Evolutionary conservation across 2,329 filamentous ascomycete genomes (phyloP).

Genomic region (Amauroascus verrucosus): DNA sequence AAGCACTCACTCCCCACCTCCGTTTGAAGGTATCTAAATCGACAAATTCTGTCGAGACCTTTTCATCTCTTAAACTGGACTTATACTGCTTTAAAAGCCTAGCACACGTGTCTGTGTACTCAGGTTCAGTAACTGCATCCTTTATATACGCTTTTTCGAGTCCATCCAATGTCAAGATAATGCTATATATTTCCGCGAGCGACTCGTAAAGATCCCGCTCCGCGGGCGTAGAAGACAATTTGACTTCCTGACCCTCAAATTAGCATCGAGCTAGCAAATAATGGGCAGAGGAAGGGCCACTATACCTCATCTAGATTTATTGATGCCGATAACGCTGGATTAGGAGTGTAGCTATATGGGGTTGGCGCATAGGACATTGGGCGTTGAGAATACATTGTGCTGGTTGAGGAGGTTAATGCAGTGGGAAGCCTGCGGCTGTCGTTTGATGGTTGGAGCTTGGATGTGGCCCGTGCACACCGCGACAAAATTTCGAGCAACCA

Average conservation of each 20-base stretch:
- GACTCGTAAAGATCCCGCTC: constrained; percentile 94
- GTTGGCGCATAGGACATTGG: constrained; percentile 75
- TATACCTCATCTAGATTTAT: constrained; percentile 86
- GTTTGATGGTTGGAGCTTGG: background rate
- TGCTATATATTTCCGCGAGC: constrained; percentile 93
- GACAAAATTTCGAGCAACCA: constrained; percentile 1
- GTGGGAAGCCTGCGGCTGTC: background rate
- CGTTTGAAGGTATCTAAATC: constrained; percentile 84
- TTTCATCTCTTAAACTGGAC: constrained; percentile 81
- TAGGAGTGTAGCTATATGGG: constrained; percentile 83
- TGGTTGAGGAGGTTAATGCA: background rate
- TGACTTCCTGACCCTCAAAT: constrained; percentile 61
- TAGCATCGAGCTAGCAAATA: constrained; percentile 12
- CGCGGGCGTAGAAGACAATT: constrained; percentile 72
- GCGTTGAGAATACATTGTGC: constrained; percentile 38
- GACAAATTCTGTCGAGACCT: constrained; percentile 76
- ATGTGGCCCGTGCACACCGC: constrained; percentile 14
- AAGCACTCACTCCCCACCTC: constrained; percentile 69
- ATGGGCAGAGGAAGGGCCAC: background rate
- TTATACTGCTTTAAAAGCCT: constrained; percentile 93
- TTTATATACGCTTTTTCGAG: constrained; percentile 95
- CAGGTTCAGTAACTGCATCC: constrained; percentile 79
- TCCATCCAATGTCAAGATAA: constrained; percentile 88
- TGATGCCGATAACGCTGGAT: constrained; percentile 68
- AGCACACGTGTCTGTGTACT: constrained; percentile 95